Evolutionary conservation across 805 yeast species (phyloP).

Genomic region (Cyberlindnera japonica): DNA sequence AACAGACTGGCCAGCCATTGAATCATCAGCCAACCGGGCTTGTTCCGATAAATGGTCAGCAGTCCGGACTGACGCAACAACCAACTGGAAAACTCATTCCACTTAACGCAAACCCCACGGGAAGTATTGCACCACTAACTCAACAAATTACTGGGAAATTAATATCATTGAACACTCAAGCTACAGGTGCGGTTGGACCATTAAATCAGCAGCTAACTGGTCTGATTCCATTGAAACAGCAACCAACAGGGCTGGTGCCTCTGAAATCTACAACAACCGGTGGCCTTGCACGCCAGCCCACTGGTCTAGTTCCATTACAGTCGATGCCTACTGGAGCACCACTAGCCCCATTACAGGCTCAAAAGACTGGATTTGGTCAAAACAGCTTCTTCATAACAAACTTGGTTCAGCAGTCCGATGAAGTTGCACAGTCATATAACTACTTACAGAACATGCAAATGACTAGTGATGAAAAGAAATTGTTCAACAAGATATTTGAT

Average conservation of each 20-base stretch:
- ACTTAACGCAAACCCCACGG: conserved; percentile 22
- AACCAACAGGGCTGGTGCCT: conserved; percentile 8
- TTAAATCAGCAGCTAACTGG: conserved; percentile 62
- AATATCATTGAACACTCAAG: conserved; percentile 27
- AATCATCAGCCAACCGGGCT: conserved; percentile 60
- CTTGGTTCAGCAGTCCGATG: conserved; percentile 61
- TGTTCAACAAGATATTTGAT: conserved; percentile 83
- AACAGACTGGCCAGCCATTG: conserved; percentile 17
- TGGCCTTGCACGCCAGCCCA: conserved; percentile 38
- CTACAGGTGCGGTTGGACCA: conserved; percentile 28
- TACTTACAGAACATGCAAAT: conserved; percentile 42
- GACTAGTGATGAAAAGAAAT: conserved; percentile 75
- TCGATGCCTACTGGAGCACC: not conserved
- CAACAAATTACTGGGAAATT: conserved; percentile 13
- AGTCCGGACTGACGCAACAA: conserved; percentile 31
- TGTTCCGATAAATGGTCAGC: conserved; percentile 38
- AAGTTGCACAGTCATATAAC: conserved; percentile 29
- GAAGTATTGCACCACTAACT: conserved; percentile 29
- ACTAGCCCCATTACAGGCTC: conserved; percentile 33
- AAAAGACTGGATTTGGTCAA: conserved; percentile 43
- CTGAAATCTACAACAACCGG: conserved; percentile 29
- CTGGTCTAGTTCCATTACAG: conserved; percentile 53
- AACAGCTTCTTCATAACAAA: conserved; percentile 38
- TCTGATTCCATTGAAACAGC: not conserved
- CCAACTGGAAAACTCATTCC: conserved; percentile 33